Base-by-base conservation (phyloP, 2,329 filamentous ascomycete species). In the Aspergillus nomiae region DNA sequence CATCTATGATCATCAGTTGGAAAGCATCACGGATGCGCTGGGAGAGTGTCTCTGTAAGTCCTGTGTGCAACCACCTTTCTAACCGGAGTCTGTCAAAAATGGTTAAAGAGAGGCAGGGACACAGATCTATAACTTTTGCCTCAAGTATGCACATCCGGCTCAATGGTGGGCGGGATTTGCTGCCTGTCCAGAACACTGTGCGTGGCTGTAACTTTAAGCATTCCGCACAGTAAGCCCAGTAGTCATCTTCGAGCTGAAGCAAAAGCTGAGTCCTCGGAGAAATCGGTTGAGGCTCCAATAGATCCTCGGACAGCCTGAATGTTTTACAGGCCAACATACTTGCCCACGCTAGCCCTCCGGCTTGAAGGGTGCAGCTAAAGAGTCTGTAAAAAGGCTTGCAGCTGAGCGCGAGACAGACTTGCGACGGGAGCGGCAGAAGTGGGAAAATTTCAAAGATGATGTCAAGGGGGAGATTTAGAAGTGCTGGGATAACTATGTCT, bases 361-460 rank as follows among this genome's bases (percentile, higher is more conserved):
- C 45, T n/a, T 56, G 14, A 9, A 59, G 38, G 34, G 56, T 51
- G 14, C 21, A 26, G 46, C 50, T 30, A 30, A 63, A 56, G 14
- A 57, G 56, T 4, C 19, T 4, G 34, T 57, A 59, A 3, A 59
- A 38, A 28, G 51, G 26, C 34, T 57, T 59, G 56, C 61, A 63
- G 43, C 43, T 60, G 32, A 59, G 51, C 16, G 61, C 57, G 5
- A 63, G 61, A 21, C 57, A 63, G 1, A 38, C 51, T n/a, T 57
- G 57, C 9, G 53, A 59, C 14, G 32, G 3, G 12, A 63, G 57
- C 10, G 51, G 61, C 32, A 63, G n/a, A 2, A 50, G 32, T 14
- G 26, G 21, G n/a, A 62, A 48, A 4, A 59, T 59, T 7, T 58
- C 50, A 4, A 41, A 41, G 19, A 59, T 9, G 21, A 62, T 43